Base-by-base conservation (phyloP, 139 green algal genomes). In the Coccomyxa sp. region DNA sequence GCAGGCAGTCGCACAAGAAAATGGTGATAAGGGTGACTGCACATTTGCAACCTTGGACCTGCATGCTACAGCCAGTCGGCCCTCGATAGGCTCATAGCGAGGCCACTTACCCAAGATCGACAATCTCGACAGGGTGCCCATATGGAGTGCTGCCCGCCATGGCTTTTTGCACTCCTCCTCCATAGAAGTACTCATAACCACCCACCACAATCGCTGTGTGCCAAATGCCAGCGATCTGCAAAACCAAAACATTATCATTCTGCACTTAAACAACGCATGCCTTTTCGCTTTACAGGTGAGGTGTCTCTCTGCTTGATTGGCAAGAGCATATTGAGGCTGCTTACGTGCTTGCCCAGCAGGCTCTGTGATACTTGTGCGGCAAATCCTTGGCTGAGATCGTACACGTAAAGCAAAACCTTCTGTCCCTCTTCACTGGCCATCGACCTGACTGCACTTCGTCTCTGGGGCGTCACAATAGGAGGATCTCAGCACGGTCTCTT, bases 361-460 rank as follows among this genome's bases (percentile, higher is more conserved):
- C 90, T 83, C 16, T 83, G 83, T 0, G 87, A 93, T 1, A 97
- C 67, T 12, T 82, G 25, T 0, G 82, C 68, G 9, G 95, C 95
- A 59, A 98, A 80, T 10, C 95, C 95, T 3, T 89, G 66, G 21
- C 83, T 92, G 0, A 98, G 80, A 80, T 98, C 95, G 75, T 98
- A 98, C 0, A 97, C 88, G 30, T 95, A 89, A 1, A 98, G 85
- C 60, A 93, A 86, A 0, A 97, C 94, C 28, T 76, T 74, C 10
- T 87, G 18, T 71, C 63, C 87, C 21, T 76, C 87, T 11, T 84
- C 58, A 10, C 77, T 76, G 0, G 80, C 75, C 76, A 84, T 84
- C n/a, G 63, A 74, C 3, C 21, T 30, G 1, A 23, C 66, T 30
- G 66, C 21, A 14, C 66, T 30, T 30, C 3, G 21, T 30, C 66